Base-by-base conservation (phyloP, 306 rosid genomes). In the Sindora glabra region DNA sequence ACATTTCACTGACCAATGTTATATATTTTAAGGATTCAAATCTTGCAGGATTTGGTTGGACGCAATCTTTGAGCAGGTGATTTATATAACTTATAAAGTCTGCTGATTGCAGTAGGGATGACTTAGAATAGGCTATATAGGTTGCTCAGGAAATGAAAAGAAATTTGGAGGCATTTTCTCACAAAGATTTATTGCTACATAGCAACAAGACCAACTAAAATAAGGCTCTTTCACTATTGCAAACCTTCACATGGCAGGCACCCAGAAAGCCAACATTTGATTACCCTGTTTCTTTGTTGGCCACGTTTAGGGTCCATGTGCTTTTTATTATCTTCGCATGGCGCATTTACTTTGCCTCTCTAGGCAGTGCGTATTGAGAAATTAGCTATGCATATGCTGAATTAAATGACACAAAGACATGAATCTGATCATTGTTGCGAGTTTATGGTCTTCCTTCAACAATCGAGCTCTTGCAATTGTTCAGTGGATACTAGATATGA, bases 231-330 rank as follows among this genome's bases (percentile, higher is more conserved):
- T 71, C 67, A 42, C 24, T 39, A 8, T 27, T 24, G 16, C 5
- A 29, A 22, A 0, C 19, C 45, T 36, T 46, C 77, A 74, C 77
- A 63, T 71, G 78, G 66, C 81, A 74, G 30, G 59, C 81, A 67
- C 30, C 10, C 47, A 42, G n/a, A 6, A 79, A 69, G 56, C 72
- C 56, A 79, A 71, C 84, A 74, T 64, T 47, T 64, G 84, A 58
- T 79, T 70, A 66, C 56, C 10, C 22, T 71, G 73, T 79, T 67
- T 29, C 75, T 52, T 18, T 67, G 76, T 14, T 67, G 4, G 67
- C 75, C 84, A 79, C 70, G 66, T 51, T 70, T 49, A 10, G 13
- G 10, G 48, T 67, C 23, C 13, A 48, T 12, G 5, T 2, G 12
- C 29, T 8, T n/a, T n/a, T n/a, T n/a, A n/a, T n/a, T n/a, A n/a